A percentile compares a stretch with the other conserved stretches of the same genome.
phyloP scores from a whole-genome alignment of 495 filamentous ascomycete species.

The Sordaria brevicollis region DNA sequence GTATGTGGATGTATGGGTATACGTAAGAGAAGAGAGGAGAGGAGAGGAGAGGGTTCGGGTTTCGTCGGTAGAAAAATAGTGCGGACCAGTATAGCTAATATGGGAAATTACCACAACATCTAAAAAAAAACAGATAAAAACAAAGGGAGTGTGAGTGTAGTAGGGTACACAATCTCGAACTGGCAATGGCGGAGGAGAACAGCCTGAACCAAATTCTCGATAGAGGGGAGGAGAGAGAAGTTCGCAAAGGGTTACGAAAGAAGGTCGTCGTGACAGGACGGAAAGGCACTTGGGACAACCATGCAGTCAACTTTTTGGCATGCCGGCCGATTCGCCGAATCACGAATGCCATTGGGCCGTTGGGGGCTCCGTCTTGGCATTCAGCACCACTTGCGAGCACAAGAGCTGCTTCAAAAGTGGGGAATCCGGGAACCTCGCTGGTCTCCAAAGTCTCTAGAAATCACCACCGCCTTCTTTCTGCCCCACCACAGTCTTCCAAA shows the following conservation, averaged over 20 bases:
- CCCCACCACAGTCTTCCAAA: constrained; percentile 4
- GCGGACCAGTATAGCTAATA: background rate
- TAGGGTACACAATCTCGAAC: background rate
- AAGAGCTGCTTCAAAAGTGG: background rate
- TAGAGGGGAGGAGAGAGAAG: background rate
- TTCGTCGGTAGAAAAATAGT: background rate
- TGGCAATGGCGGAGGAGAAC: background rate
- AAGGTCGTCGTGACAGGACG: background rate
- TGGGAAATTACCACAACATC: background rate
- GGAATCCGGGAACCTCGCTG: background rate
- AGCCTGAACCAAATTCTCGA: background rate
- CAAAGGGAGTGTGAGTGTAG: background rate
- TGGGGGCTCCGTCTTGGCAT: background rate
- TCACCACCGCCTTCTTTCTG: constrained; percentile 11
- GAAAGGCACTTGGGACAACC: background rate
- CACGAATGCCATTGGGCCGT: background rate
- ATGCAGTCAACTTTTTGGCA: background rate
- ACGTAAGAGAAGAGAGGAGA: no score
- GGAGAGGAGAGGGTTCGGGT: background rate
- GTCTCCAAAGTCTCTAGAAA: constrained; percentile 5
- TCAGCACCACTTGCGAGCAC: background rate
- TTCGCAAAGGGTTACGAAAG: background rate
- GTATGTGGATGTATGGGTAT: background rate
- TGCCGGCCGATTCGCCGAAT: background rate
- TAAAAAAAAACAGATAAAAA: background rate